A percentile compares a stretch with the other conserved stretches of the same genome.
These are phyloP conservation scores for Myriosclerotinia scirpicola DNA, from an alignment of 2,329 filamentous ascomycete species.

Conservation along the genomic window DNA sequence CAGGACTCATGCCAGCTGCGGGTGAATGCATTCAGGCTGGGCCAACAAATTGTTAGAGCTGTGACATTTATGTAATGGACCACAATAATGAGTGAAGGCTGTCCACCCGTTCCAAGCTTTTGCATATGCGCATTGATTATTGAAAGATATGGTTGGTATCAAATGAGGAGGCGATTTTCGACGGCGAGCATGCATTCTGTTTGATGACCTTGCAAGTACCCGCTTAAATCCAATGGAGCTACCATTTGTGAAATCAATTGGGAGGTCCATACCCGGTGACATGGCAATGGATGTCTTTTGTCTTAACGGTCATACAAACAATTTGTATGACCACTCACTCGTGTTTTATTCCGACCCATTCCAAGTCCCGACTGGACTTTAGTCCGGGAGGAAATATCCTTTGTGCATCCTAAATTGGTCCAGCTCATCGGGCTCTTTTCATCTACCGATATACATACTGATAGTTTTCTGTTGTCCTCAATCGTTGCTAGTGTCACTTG, in stretches of 20 bases:
- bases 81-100: conserved; percentile 6
- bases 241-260: not conserved
- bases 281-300: conserved; percentile 16
- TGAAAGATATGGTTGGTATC: not conserved
- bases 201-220: conserved; percentile 12
- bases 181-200: not conserved
- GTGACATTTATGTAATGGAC: conserved; percentile 9
- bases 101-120: not conserved
- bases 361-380: conserved; percentile 10
- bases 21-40: conserved; percentile 10
- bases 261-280: conserved; percentile 1
- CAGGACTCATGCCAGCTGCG: conserved; percentile 15
- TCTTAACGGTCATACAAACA: conserved; percentile 5
- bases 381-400: not conserved
- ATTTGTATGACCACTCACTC: conserved; percentile 9
- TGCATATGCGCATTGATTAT: not conserved
- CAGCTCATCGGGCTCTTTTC: not conserved
- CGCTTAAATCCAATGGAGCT: not conserved
- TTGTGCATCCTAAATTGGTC: not conserved
- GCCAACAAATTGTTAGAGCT: conserved; percentile 18
- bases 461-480: not conserved
- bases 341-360: conserved; percentile 13
- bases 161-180: not conserved
- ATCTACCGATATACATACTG: conserved; percentile 9
- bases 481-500: not conserved